Base-by-base conservation (phyloP, 345 rosid genomes). In the Luvunga scandens region DNA sequence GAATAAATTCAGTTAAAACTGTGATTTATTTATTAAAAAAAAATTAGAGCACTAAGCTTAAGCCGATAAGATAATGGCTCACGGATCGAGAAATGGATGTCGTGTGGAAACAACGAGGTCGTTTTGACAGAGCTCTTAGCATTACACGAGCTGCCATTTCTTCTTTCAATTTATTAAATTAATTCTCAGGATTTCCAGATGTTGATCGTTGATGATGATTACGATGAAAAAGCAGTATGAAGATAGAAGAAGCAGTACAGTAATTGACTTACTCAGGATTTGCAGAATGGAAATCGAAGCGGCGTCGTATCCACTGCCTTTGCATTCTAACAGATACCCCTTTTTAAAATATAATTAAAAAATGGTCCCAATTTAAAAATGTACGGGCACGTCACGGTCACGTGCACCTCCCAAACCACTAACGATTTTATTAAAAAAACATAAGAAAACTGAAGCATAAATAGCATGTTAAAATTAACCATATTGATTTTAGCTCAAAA, bases 11-110 rank as follows among this genome's bases (percentile, higher is more conserved):
- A 7, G 30, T 24, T 14, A 22, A 2, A 22, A 12, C 31, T 9
- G 25, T 13, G 4, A 56, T 13, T 31, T 38, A 38, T 21, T 0
- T 30, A 69, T 56, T 36, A 6, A 34, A 7, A 38, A 38, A 38
- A 7, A 66, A 34, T 18, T n/a, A 22, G 27, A 66, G 48, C 9
- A 18, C 36, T 21, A 48, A 66, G 70, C 28, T 36, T 22, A 3
- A 34, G 70, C 36, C 16, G 27, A 21, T 2, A 24, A 66, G 70
- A 22, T 22, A 66, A 21, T 66, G 59, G 22, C 72, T 82, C 77
- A 87, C 88, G 6, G 86, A 82, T 87, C 91, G 76, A 13, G 72
- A 81, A 55, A 67, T 3, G 83, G 69, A 71, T 71, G 75, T 14
- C 13, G 67, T 5, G 48, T 63, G 36, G 69, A 55, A 25, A 65